phyloP scores from a whole-genome alignment of 2,329 filamentous ascomycete genomes.

The Fusarium sp. region DNA sequence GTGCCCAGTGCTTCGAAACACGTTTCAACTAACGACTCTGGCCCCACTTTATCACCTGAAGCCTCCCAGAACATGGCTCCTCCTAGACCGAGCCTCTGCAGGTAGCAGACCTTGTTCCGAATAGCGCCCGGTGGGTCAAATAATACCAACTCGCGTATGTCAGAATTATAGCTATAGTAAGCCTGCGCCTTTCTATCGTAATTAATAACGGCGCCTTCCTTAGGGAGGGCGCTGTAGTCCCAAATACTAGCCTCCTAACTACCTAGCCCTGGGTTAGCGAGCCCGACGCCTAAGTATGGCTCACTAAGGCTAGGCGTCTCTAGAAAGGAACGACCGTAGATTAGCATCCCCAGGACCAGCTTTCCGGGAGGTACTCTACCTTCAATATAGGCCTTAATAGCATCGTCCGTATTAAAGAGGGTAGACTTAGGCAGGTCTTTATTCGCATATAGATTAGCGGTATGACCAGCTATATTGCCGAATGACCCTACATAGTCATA shows the following conservation, averaged over 20 bases:
- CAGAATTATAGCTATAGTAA: slow-evolving; percentile 76
- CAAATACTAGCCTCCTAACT: slow-evolving; percentile 80
- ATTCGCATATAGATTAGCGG: slow-evolving; percentile 75
- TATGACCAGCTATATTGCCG: slow-evolving; percentile 72
- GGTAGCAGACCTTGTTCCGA: slow-evolving; percentile 72
- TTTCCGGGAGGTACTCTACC: slow-evolving; percentile 72
- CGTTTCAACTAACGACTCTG: slow-evolving; percentile 70
- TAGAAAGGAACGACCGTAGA: slow-evolving; percentile 80
- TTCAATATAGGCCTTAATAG: slow-evolving; percentile 72
- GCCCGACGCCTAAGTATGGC: slow-evolving; percentile 60
- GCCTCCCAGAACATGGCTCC: slow-evolving; percentile 91
- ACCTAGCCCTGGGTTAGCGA: slow-evolving; percentile 62
- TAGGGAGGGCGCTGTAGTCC: slow-evolving; percentile 83
- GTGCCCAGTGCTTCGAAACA: slow-evolving; percentile 53
- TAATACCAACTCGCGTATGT: slow-evolving; percentile 72
- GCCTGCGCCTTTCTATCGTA: slow-evolving; percentile 70
- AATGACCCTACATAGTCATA: slow-evolving; percentile 81
- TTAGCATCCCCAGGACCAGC: slow-evolving; percentile 80
- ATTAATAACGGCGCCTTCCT: slow-evolving; percentile 66
- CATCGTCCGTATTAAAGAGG: slow-evolving; percentile 74
- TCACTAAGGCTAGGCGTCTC: slow-evolving; percentile 44
- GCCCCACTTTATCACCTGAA: slow-evolving; percentile 71
- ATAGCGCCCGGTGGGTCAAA: slow-evolving; percentile 75
- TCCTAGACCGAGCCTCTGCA: slow-evolving; percentile 71
- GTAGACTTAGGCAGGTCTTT: slow-evolving; percentile 66